Conservation (phyloP, 768 basidiomycete genomes). For the Leccinum subtestaceum region DNA sequence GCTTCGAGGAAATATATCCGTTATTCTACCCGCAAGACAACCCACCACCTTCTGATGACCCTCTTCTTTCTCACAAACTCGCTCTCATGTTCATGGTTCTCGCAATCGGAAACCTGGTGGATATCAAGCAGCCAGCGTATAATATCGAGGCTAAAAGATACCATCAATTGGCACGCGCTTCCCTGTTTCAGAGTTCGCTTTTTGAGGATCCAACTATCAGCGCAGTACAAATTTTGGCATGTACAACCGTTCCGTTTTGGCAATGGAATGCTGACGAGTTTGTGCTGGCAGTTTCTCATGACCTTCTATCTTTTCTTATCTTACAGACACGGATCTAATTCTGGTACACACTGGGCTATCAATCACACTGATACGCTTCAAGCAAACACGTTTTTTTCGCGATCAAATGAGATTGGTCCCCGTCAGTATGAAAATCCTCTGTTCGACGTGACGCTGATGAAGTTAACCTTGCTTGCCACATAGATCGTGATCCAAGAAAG, state of each 20-base stretch:
- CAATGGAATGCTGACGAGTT: conserved; percentile 32
- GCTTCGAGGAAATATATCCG: conserved; percentile 57
- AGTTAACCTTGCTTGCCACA: not conserved
- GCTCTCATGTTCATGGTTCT: conserved; percentile 65
- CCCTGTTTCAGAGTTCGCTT: conserved; percentile 60
- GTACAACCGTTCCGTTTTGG: conserved; percentile 20
- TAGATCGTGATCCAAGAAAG: conserved; percentile 66
- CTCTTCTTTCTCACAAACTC: conserved; percentile 56
- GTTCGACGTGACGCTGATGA: conserved; percentile 6
- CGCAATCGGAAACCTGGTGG: conserved; percentile 63
- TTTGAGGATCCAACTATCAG: conserved; percentile 68
- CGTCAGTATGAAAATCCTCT: conserved; percentile 43
- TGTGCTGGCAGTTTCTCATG: conserved; percentile 55
- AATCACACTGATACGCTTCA: conserved; percentile 19
- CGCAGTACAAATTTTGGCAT: conserved; percentile 64
- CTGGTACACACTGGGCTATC: conserved; percentile 63
- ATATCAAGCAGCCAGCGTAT: conserved; percentile 53
- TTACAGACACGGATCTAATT: conserved; percentile 64
- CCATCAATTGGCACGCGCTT: conserved; percentile 62
- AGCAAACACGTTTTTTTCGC: conserved; percentile 6
- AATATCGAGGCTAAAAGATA: conserved; percentile 69
- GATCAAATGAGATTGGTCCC: conserved; percentile 54
- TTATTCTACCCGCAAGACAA: conserved; percentile 52
- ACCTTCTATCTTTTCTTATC: conserved; percentile 65
- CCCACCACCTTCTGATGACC: conserved; percentile 47